phyloP scores from a whole-genome alignment of 208 protist species.

The Strigomonas galati region DNA sequence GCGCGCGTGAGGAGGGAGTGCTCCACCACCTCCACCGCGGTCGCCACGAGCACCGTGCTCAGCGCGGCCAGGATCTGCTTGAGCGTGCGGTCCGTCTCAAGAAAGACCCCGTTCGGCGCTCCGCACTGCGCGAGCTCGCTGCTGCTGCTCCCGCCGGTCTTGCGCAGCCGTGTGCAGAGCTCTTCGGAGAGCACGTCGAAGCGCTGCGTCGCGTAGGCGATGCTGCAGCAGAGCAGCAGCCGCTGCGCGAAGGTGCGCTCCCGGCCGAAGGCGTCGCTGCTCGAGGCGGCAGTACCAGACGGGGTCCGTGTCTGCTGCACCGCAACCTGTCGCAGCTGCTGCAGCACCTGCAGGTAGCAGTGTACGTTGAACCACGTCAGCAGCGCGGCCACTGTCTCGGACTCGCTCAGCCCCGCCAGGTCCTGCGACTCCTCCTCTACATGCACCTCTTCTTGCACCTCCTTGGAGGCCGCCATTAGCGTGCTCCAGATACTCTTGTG shows the following conservation, averaged over 20 bases:
- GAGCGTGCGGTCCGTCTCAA: slow-evolving; percentile 7
- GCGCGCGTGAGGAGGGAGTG: not conserved
- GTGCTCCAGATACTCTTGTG: slow-evolving; percentile 24
- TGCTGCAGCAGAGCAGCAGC: slow-evolving; percentile 8
- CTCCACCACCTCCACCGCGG: slow-evolving; percentile 26
- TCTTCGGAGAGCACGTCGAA: slow-evolving; percentile 12
- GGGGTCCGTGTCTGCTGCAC: not conserved
- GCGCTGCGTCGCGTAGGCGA: slow-evolving; percentile 7
- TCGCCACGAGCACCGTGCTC: slow-evolving; percentile 11
- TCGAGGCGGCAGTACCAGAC: slow-evolving; percentile 4
- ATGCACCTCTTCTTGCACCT: not conserved
- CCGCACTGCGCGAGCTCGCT: slow-evolving; percentile 5
- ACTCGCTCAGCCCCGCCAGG: slow-evolving; percentile 1
- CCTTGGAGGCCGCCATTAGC: slow-evolving; percentile 10
- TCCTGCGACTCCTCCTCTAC: not conserved
- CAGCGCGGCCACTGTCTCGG: slow-evolving; percentile 12
- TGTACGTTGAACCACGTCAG: slow-evolving; percentile 17
- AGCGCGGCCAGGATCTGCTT: slow-evolving; percentile 8
- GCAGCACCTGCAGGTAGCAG: slow-evolving; percentile 4
- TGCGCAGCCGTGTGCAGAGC: slow-evolving; percentile 4
- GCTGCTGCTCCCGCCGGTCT: not conserved
- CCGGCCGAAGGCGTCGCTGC: not conserved
- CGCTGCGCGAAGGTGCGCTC: slow-evolving; percentile 9
- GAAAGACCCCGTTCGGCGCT: slow-evolving; percentile 14
- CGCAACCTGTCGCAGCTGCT: not conserved